Evolutionary conservation across 179 eudicot species (phyloP), one percentile per base, ranked within the genome.

Genomic region (Silene noctiflora): DNA sequence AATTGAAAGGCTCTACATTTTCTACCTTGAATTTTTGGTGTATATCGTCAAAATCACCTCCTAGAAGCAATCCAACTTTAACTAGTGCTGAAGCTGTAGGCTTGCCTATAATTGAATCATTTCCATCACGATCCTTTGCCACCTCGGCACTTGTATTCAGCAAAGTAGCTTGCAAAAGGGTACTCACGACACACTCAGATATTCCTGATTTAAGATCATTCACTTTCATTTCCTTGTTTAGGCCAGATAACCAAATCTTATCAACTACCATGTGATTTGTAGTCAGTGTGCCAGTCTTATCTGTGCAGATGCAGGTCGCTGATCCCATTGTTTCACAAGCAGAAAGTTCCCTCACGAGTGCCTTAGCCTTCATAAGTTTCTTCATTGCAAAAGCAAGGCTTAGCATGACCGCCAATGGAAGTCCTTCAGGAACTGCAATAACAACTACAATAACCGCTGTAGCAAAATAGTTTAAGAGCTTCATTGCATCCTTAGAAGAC

Each of bases 381-480:
- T 94, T 89, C 98, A 94, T 94, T n/a, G 98, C 98, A 80, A 91
- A 93, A n/a, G 98, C 98, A 81, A 93, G 95, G 77, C 98, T 93
- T 13, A 93, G 81, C 25, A 97, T 94, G 76, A 94, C 98, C 11
- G 98, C 98, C 80, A 94, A 78, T 22, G 98, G 98, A 39, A 94
- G 78, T 51, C 98, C 98, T 82, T 94, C 98, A 27, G 98, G 98
- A 60, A 94, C 97, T 35, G 98, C 98, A 70, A 94, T 97, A 68
- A 94, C 97, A 67, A 94, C 85, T 48, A 94, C 92, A 58, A 96
- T 94, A 19, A 94, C 94, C 24, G 98, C 96, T 10, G 81, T 88
- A 14, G 98, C 98, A 85, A 94, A 94, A 81, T 86, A 94, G 80
- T 94, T 80, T 62, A 94, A 77, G 77, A 94, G 83, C 71, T 66